Evolutionary conservation across 805 yeast species (phyloP), one percentile per base, ranked within the genome.

Genomic region (Myxozyma nipponensis): DNA sequence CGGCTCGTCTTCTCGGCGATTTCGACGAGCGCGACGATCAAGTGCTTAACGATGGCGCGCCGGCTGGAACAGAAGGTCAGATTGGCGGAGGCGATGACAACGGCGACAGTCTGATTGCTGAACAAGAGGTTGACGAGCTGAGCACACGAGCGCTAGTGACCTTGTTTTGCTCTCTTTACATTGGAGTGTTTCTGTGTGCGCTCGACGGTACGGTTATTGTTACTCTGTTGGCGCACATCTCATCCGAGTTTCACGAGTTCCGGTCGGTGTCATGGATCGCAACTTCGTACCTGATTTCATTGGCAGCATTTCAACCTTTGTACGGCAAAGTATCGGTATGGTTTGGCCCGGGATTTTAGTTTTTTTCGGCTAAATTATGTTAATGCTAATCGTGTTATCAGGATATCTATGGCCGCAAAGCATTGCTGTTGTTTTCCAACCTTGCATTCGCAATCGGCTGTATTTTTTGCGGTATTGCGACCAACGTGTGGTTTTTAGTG

Each of bases 221-320:
- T 13, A 76, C 80, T 3, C 76, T 2, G 68, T 75, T 60, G 68
- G 75, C 44, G 3, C 75, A 75, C 25, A 82, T 82, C 41, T 83
- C 85, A 18, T 73, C 81, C 6, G 80, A 79, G 23, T 72, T 82
- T 63, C 66, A 78, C 42, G 79, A 77, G 44, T 71, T 81, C 35
- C 72, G 74, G 23, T 62, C 74, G 7, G 69, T 80, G 2, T 68
- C 82, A 1, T 84, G 91, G 91, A 84, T 85, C 2, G 90, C 89
- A 2, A 80, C 90, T 0, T 77, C 86, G 1, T 82, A 84, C 50
- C 69, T 86, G 25, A 69, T 86, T 23, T 81, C 91, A 1, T 78
- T 78, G 52, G 78, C 86, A 2, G 86, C 87, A 1, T 83, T 84
- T 66, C 93, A 85, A 67, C 93, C 90, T 0, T 64, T 86, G 25